Base-by-base conservation (phyloP, 768 basidiomycete species). In the Russula earlei region DNA sequence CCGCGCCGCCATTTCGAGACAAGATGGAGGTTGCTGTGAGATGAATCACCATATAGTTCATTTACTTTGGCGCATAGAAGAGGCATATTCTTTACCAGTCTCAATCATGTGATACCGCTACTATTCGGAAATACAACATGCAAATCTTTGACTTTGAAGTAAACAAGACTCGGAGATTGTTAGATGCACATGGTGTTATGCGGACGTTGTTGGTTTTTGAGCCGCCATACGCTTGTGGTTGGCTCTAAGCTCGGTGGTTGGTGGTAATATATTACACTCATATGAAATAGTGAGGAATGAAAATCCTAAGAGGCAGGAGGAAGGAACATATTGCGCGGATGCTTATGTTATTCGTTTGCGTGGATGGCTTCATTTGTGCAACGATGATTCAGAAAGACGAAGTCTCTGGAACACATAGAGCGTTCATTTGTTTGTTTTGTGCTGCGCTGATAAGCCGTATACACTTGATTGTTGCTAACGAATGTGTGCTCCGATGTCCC, bases 181-280 rank as follows among this genome's bases (percentile, higher is more conserved):
- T 19, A 31, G 50, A 51, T 38, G 37, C 25, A 47, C 29, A n/a
- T 15, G 17, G n/a, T 14, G 27, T 40, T 31, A 46, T 24, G 53
- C 31, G 53, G 20, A 31, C 40, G 37, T 1, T 38, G 20, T 27
- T 51, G 37, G 37, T 51, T 45, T 33, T 37, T 40, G 24, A 24
- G 37, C 7, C 36, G 15, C 20, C 9, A 45, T 15, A 17, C n/a
- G 31, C n/a, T 31, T 14, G 27, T 11, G 15, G 27, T 11, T 36
- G 31, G 33, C 45, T 47, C 50, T 27, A 27, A 31, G 24, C 12
- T 17, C 14, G 31, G 10, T 14, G 49, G 25, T 36, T 49, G 55
- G 15, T 22, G 42, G 41, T 56, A 33, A 56, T 38, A 47, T 47
- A 52, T 22, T 52, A 52, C 56, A 52, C 47, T 36, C 31, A 41